Percentiles rank a stretch among this genome's conserved stretches.
These are phyloP conservation scores for Taphrina flavorubra DNA, from an alignment of 1,139 yeast species.

Conservation along the genomic window DNA sequence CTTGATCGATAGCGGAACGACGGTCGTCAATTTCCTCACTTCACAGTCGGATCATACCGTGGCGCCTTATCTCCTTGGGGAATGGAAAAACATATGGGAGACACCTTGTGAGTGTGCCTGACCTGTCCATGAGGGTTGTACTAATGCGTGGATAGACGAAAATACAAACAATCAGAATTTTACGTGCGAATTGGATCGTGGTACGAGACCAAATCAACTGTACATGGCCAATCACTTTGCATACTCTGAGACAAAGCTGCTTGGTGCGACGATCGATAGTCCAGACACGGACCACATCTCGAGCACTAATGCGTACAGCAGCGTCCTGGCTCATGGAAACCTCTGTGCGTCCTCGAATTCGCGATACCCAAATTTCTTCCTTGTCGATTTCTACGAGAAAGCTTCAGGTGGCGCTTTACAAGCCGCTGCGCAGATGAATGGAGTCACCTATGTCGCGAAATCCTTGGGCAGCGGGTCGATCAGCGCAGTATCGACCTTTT, in stretches of 20 bases:
- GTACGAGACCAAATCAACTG: slow-evolving; percentile 18
- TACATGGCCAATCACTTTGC: slow-evolving; percentile 40
- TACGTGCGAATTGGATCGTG: slow-evolving; percentile 36
- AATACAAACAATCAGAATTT: slow-evolving; percentile 24
- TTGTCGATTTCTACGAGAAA: slow-evolving; percentile 32
- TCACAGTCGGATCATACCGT: slow-evolving; percentile 16
- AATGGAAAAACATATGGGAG: slow-evolving; percentile 37
- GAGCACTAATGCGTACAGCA: slow-evolving; percentile 13
- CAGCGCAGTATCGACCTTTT: slow-evolving; percentile 25
- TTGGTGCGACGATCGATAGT: slow-evolving; percentile 32
- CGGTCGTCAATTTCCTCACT: slow-evolving; percentile 35
- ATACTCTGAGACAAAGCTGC: slow-evolving; percentile 12
- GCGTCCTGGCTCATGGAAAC: slow-evolving; percentile 22
- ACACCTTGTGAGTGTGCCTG: slow-evolving; percentile 22
- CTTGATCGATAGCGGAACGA: slow-evolving; percentile 27
- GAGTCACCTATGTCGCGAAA: slow-evolving; percentile 12
- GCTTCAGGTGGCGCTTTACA: slow-evolving; percentile 31
- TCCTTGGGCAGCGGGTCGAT: slow-evolving; percentile 27
- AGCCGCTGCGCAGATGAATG: slow-evolving; percentile 33
- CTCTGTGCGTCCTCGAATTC: slow-evolving; percentile 17
- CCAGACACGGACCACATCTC: slow-evolving; percentile 32
- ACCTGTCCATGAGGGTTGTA: background rate
- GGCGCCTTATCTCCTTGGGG: slow-evolving; percentile 30
- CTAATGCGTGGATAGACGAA: slow-evolving; percentile 3
- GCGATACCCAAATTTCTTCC: slow-evolving; percentile 34